phyloP scores from a whole-genome alignment of 192 early-diverging fungal genomes.

The Linnemannia exigua region DNA sequence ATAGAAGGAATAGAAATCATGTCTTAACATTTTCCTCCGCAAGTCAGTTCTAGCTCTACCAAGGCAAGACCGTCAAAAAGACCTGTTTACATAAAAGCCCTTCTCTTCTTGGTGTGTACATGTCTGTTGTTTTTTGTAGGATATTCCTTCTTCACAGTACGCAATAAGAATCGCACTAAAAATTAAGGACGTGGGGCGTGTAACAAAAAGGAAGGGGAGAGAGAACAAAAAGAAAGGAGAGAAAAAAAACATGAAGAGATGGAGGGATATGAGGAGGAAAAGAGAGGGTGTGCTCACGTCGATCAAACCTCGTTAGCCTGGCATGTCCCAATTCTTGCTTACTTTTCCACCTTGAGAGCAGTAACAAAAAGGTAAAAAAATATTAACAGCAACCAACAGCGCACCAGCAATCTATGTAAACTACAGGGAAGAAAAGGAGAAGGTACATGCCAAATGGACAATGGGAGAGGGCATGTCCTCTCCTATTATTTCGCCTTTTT shows the following conservation, averaged over 20 bases:
- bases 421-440: neutral
- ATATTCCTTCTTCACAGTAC: neutral
- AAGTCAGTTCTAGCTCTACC: neutral
- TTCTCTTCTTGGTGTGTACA: neutral
- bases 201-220: neutral
- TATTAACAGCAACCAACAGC: neutral
- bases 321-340: conserved; percentile 1
- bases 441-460: neutral
- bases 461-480: neutral
- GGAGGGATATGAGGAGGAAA: neutral
- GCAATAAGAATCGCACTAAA: neutral
- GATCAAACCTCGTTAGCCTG: neutral
- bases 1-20: neutral
- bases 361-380: neutral
- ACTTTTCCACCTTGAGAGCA: neutral
- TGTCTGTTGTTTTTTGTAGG: neutral
- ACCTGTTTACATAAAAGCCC: neutral
- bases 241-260: neutral
- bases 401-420: neutral
- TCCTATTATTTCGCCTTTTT: neutral
- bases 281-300: neutral
- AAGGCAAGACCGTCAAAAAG: neutral
- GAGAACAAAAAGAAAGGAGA: neutral
- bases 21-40: conserved; percentile 1
- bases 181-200: conserved; percentile 1